phyloP scores from a whole-genome alignment of 345 rosid species.

The Citrus unshiu region DNA sequence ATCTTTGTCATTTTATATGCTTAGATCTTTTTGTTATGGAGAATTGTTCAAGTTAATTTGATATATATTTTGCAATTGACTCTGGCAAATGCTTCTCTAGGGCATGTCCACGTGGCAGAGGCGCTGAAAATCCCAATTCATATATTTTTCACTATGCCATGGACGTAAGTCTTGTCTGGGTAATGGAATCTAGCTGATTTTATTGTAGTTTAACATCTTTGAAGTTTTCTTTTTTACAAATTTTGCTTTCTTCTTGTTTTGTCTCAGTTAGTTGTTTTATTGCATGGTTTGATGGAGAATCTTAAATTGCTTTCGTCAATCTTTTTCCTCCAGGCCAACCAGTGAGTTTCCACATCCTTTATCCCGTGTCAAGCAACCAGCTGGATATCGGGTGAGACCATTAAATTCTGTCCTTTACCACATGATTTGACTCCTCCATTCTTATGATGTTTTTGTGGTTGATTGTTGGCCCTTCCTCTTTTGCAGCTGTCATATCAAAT shows the following conservation, averaged over 20 bases:
- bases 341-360: conserved; percentile 98
- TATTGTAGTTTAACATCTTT: conserved; percentile 12
- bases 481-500: conserved; percentile 92
- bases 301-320: conserved; percentile 23
- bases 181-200: conserved; percentile 40
- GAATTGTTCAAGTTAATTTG: neutral
- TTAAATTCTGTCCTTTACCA: conserved; percentile 5
- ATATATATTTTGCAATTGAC: conserved; percentile 17
- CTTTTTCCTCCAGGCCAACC: conserved; percentile 67
- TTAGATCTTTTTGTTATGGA: neutral
- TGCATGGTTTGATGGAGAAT: conserved; percentile 24
- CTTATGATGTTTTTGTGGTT: conserved; percentile 1
- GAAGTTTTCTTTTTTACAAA: conserved; percentile 7
- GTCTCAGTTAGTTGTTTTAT: conserved; percentile 14
- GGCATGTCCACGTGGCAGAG: conserved; percentile 98
- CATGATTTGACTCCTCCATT: neutral
- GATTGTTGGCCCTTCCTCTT: neutral
- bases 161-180: conserved; percentile 94
- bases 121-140: conserved; percentile 85
- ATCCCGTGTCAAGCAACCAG: conserved; percentile 96
- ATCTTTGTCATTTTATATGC: neutral
- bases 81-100: conserved; percentile 38
- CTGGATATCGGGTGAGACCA: conserved; percentile 88
- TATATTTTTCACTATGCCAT: conserved; percentile 99
- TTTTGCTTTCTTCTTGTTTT: conserved; percentile 20